Conservation (phyloP, 164 flowering plant genomes). For the Chloranthus sessilifolius region DNA sequence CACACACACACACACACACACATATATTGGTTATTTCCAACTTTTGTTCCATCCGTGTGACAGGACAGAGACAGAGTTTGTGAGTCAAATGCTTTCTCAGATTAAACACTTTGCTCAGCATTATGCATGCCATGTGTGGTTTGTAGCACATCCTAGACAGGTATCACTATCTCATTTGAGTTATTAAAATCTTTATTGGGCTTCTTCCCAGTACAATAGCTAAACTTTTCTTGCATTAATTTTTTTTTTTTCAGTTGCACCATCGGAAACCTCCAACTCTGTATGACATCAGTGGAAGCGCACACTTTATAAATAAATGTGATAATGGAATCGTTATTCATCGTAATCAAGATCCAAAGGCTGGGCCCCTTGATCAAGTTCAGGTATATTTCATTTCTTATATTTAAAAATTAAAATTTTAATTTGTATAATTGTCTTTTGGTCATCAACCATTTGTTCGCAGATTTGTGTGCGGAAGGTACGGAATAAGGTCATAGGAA, state of each 20-base stretch:
- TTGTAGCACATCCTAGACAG: slow-evolving; percentile 99
- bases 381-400: slow-evolving; percentile 38
- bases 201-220: neutral
- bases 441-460: slow-evolving; percentile 9
- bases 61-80: slow-evolving; percentile 99
- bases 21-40: too few species aligned
- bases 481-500: slow-evolving; percentile 81
- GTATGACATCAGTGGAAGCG: slow-evolving; percentile 99
- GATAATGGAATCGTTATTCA: slow-evolving; percentile 98
- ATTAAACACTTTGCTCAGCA: slow-evolving; percentile 93
- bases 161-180: slow-evolving; percentile 24
- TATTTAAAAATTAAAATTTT: neutral
- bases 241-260: slow-evolving; percentile 49
- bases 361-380: slow-evolving; percentile 76
- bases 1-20: too few species aligned
- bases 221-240: slow-evolving; percentile 4
- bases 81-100: slow-evolving; percentile 91
- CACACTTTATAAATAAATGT: slow-evolving; percentile 97
- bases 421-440: neutral
- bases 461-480: slow-evolving; percentile 92
- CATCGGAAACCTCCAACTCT: slow-evolving; percentile 88
- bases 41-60: slow-evolving; percentile 9
- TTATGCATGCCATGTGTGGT: slow-evolving; percentile 98
- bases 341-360: slow-evolving; percentile 76
- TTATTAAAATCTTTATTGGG: neutral